Conservation (phyloP, 305 asterid species). For the Ilex paraguariensis region DNA sequence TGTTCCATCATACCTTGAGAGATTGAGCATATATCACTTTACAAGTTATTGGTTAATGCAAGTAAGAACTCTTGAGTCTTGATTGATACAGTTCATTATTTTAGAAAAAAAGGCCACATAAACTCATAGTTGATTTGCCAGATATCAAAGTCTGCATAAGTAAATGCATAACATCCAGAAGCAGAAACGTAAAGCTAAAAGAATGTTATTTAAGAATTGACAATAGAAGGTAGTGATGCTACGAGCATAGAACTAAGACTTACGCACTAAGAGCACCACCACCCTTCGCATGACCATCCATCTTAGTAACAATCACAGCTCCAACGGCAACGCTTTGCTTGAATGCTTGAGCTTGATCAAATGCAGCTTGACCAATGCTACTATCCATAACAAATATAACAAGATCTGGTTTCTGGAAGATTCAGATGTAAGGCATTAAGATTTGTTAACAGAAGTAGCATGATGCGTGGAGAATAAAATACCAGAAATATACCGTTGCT, state of each 20-base stretch:
- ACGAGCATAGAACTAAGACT: slow-evolving; percentile 24
- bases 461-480: slow-evolving; percentile 1
- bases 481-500: slow-evolving; percentile 55
- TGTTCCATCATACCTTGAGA: too few relatives aligned
- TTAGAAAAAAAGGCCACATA: too few relatives aligned
- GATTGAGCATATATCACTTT: too few relatives aligned
- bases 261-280: slow-evolving; percentile 99
- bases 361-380: slow-evolving; percentile 98
- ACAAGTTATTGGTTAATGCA: too few relatives aligned
- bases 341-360: slow-evolving; percentile 97
- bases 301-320: slow-evolving; percentile 91
- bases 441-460: slow-evolving; percentile 10
- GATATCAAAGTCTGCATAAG: too few relatives aligned
- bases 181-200: too few relatives aligned
- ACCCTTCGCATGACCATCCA: slow-evolving; percentile 99
- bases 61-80: too few relatives aligned
- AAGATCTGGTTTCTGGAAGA: slow-evolving; percentile 86
- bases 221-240: neutral
- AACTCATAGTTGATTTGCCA: too few relatives aligned
- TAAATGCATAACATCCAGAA: too few relatives aligned
- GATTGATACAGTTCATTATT: too few relatives aligned
- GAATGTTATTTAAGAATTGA: neutral
- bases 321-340: slow-evolving; percentile 96
- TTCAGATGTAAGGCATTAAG: slow-evolving; percentile 9
- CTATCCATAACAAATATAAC: slow-evolving; percentile 95